These are phyloP conservation scores for Pisolithus tinctorius DNA, from an alignment of 768 basidiomycete species.

Conservation along the genomic window DNA sequence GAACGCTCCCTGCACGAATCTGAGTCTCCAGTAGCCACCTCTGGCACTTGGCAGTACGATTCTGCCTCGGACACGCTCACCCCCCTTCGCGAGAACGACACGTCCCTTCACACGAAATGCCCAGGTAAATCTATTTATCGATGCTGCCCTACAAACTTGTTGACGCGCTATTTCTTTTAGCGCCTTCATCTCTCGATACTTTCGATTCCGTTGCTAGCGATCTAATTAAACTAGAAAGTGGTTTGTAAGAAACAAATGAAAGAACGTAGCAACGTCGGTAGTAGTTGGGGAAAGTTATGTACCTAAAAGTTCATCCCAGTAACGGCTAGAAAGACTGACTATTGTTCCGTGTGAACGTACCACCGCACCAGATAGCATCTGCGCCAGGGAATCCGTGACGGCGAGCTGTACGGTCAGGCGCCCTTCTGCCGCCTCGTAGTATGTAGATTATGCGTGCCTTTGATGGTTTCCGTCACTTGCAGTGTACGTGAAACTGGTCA, in stretches of 20 bases:
- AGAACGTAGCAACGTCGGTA: no score
- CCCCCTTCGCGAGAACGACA: conserved; percentile 21
- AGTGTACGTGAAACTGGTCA: no score
- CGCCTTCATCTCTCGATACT: conserved; percentile 39
- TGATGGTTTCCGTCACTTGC: no score
- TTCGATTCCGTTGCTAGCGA: conserved; percentile 49
- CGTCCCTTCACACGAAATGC: conserved; percentile 3
- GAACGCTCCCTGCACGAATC: background rate
- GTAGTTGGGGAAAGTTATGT: no score
- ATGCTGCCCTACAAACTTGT: conserved; percentile 6
- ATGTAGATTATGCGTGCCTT: no score
- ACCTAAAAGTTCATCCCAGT: no score
- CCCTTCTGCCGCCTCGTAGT: no score
- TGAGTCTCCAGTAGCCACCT: conserved; percentile 32
- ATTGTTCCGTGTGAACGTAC: no score
- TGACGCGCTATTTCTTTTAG: conserved; percentile 7
- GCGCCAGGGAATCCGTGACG: no score
- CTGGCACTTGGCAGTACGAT: conserved; percentile 48
- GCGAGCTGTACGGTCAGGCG: no score
- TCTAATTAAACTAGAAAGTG: conserved; percentile 42
- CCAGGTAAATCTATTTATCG: conserved; percentile 1
- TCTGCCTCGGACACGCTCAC: conserved; percentile 37
- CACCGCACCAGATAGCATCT: no score
- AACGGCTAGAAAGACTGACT: no score
- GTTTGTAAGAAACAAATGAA: background rate